Evolutionary conservation across 2,329 filamentous ascomycete genomes (phyloP), one percentile per base, ranked within the genome.

Genomic region (Hawksworthiomyces lignivorus): DNA sequence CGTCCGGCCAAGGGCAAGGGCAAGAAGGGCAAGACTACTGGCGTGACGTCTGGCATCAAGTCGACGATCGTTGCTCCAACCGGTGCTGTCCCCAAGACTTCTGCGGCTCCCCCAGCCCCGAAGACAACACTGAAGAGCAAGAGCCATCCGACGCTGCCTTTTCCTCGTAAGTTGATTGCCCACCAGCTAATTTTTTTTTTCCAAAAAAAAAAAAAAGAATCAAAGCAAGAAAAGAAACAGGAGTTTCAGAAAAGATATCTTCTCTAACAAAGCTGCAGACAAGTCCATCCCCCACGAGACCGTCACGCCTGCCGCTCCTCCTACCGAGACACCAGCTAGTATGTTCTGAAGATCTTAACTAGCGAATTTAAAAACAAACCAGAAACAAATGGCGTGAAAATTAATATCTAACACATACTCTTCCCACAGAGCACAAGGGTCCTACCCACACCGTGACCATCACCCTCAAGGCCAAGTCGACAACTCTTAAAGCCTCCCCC

Each of bases 1-100:
- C n/a, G n/a, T n/a, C n/a, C n/a, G n/a, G n/a, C n/a, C 7, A 48
- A 48, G 2, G 34, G 47, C 4, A 51, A 53, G 29, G 52, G 51
- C 1, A 53, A 42, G 9, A n/a, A 18, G 15, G 30, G 20, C 29
- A 33, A 32, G 37, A 9, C 37, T 5, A 26, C 36, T 18, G 30
- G n/a, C 30, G n/a, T 11, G 30, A 18, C 32, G n/a, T 12, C 18
- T 7, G n/a, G 4, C 24, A 32, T 22, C 36, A 29, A 26, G 20
- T 7, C 27, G 18, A 39, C 36, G 4, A 32, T 24, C 36, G 28
- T 19, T 14, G 5, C 6, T 5, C 28, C 38, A 14, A 32, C 29
- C 17, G 38, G 20, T 20, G 26, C 4, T n/a, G 22, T 17, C 35
- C 4, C 35, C 3, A 29, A 5, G 1, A 11, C 22, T 29, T 11